Conservation (phyloP, 257 asterid genomes). For the Nicotiana obtusifolia region DNA sequence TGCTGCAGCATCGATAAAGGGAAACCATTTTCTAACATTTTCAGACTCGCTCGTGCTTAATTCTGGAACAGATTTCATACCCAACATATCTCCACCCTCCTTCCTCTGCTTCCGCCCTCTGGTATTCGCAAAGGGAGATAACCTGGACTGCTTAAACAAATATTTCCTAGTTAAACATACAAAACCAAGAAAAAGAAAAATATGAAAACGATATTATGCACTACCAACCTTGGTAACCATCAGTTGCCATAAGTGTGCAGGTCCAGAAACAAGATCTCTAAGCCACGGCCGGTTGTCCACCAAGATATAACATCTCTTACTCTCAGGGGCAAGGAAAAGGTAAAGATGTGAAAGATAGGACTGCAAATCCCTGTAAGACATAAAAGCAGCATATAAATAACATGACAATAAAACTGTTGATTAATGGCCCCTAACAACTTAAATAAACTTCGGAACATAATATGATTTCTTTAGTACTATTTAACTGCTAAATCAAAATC, state of each 20-base stretch:
- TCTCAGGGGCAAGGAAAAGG: slow-evolving; percentile 72
- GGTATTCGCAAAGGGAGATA: slow-evolving; percentile 91
- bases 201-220: background rate
- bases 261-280: slow-evolving; percentile 64
- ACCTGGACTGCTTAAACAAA: slow-evolving; percentile 55
- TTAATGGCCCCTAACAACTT: background rate
- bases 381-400: background rate
- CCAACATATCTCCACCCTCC: slow-evolving; percentile 32
- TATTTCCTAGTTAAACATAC: background rate
- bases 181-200: background rate
- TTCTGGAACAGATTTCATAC: slow-evolving; percentile 32
- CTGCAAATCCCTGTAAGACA: slow-evolving; percentile 70
- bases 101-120: slow-evolving; percentile 52
- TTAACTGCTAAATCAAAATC: slow-evolving; percentile 1
- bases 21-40: slow-evolving; percentile 56
- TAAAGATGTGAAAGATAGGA: slow-evolving; percentile 92
- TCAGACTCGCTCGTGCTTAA: slow-evolving; percentile 33
- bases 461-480: background rate
- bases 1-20: slow-evolving; percentile 60
- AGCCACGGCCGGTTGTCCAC: slow-evolving; percentile 97
- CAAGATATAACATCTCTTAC: slow-evolving; percentile 69
- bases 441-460: background rate
- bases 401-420: background rate
- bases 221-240: slow-evolving; percentile 92
- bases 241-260: slow-evolving; percentile 91